These are phyloP conservation scores for Plasmodium chabaudi DNA, from an alignment of 169 alveolate species.

Conservation along the genomic window DNA sequence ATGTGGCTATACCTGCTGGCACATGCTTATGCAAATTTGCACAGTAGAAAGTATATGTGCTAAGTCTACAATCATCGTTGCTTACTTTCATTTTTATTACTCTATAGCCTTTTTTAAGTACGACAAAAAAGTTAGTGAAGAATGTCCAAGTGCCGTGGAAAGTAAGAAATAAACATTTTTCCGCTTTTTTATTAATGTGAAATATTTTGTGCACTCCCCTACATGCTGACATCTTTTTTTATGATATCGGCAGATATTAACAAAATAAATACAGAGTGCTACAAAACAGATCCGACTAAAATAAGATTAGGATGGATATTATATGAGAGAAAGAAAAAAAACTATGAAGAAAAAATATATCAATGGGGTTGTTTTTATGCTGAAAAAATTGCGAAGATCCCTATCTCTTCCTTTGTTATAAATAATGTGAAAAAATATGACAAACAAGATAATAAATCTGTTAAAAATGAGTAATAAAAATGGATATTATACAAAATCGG, in stretches of 20 bases:
- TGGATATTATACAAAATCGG: no score
- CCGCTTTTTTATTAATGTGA: background rate
- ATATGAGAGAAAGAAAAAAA: constrained; percentile 47
- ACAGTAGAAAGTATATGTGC: background rate
- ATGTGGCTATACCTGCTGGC: background rate
- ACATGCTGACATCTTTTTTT: background rate
- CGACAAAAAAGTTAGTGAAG: constrained; percentile 6
- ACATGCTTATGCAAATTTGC: background rate
- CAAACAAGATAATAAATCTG: background rate
- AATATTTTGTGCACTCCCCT: background rate
- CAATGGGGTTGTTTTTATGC: constrained; percentile 66
- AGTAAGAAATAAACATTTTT: constrained; percentile 2
- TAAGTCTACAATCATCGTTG: background rate
- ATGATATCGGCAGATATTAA: constrained; percentile 11
- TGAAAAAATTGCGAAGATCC: constrained; percentile 4
- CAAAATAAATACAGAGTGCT: constrained; percentile 12
- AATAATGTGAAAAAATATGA: background rate
- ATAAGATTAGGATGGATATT: constrained; percentile 79
- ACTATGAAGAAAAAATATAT: constrained; percentile 20
- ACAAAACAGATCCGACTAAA: constrained; percentile 58
- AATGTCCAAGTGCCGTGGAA: constrained; percentile 36
- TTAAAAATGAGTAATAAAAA: no score
- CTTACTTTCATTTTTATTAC: background rate
- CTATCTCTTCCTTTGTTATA: constrained; percentile 29
- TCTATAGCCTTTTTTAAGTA: constrained; percentile 34